Evolutionary conservation across 1,139 yeast genomes (phyloP), one percentile per base, ranked within the genome.

Genomic region (Taphrina flavorubra): DNA sequence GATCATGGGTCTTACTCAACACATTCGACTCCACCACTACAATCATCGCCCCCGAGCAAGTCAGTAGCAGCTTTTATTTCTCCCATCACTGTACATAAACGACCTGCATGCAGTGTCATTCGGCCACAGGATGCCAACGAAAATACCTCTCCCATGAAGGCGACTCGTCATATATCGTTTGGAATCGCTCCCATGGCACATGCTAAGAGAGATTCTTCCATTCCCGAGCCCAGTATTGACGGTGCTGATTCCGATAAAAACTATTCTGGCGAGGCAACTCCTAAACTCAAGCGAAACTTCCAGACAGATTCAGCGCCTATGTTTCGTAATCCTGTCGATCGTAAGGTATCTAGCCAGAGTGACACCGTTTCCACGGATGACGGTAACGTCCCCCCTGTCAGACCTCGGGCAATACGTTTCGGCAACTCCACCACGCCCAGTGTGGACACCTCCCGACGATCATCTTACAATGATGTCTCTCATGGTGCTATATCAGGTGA

Each of bases 21-120:
- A 11, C 67, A 42, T 31, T 63, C 61, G 4, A 63, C 67, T 10
- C 67, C 67, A 10, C 67, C 67, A 6, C 14, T 63, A 11, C 67
- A 63, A 18, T 25, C 61, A n/a, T 37, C 67, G 6, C 67, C 67
- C 14, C 56, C 65, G 6, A 56, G 44, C 6, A 14, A 16, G 18
- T 36, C 44, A 20, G 51, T 11, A 13, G 20, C 36, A 36, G 34
- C 36, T 16, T 37, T 40, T 11, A 18, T 51, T 13, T 39, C 47
- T 11, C 49, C 56, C n/a, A 25, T 4, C 31, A 25, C 18, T n/a
- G 31, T 37, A 6, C 55, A 34, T 14, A 46, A 44, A n/a, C 56
- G 56, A 10, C 47, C 46, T 1, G 25, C 46, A 13, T 16, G 37
- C 16, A 40, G 25, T 16, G 39, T 37, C 13, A 58, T 44, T 6